These are phyloP conservation scores for Diddensiella transvaalensis DNA, from an alignment of 805 yeast genomes.

Conservation along the genomic window DNA sequence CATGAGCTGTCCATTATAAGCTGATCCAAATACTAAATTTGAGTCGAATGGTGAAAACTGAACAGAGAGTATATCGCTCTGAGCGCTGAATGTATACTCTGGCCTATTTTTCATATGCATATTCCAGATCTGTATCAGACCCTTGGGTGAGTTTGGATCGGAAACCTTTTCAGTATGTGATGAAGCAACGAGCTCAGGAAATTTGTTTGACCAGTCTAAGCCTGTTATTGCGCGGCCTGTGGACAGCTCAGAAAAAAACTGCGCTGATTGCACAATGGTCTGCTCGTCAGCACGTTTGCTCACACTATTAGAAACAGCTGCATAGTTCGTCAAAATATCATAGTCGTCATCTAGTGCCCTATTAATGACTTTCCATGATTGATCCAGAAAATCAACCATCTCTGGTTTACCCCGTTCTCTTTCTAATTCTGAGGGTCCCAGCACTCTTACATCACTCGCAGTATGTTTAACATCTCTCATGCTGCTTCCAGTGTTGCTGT, in stretches of 20 bases:
- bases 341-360: conserved; percentile 27
- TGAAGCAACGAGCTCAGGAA: conserved; percentile 35
- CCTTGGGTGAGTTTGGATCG: conserved; percentile 26
- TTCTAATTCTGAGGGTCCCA: background rate
- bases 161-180: conserved; percentile 29
- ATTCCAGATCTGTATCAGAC: conserved; percentile 38
- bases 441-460: background rate
- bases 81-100: conserved; percentile 43
- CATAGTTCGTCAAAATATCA: conserved; percentile 32
- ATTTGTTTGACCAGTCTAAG: conserved; percentile 37
- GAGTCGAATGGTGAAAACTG: conserved; percentile 41
- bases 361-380: conserved; percentile 31
- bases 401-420: conserved; percentile 1
- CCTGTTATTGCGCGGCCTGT: conserved; percentile 30
- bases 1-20: conserved; percentile 46
- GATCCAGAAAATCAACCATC: conserved; percentile 23
- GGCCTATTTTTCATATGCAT: conserved; percentile 30
- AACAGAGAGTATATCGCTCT: conserved; percentile 40
- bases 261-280: conserved; percentile 16
- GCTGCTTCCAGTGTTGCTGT: too few relatives aligned
- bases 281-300: conserved; percentile 7
- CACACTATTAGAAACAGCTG: conserved; percentile 6
- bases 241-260: conserved; percentile 22
- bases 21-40: conserved; percentile 44
- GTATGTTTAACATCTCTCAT: too few relatives aligned